phyloP scores from a whole-genome alignment of 2,329 filamentous ascomycete species.

The Ophiocordyceps unilateralis region DNA sequence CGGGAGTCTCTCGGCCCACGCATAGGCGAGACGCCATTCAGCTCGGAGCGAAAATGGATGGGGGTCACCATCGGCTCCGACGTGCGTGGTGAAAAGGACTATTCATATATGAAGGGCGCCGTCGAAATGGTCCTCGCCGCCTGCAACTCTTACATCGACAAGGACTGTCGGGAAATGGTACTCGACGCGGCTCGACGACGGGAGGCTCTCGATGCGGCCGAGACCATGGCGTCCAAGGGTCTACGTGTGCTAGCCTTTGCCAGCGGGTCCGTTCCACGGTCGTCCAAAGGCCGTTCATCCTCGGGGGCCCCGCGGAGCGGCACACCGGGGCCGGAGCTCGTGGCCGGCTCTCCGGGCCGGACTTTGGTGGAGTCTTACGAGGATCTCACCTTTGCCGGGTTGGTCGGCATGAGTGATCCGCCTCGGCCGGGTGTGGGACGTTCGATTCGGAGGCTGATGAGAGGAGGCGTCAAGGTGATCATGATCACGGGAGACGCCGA shows the following conservation, averaged over 20 bases:
- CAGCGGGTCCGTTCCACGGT: constrained; percentile 51
- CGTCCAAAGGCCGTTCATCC: constrained; percentile 21
- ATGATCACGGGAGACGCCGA: constrained; percentile 99
- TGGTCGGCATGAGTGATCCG: constrained; percentile 96
- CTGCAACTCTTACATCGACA: constrained; percentile 81
- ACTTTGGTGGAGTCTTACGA: constrained; percentile 56
- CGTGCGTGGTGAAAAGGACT: constrained; percentile 47
- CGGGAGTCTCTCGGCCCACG: constrained; percentile 72
- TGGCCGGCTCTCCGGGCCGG: constrained; percentile 24
- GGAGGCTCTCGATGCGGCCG: constrained; percentile 62
- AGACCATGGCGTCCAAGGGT: constrained; percentile 75
- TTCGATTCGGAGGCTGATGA: constrained; percentile 78
- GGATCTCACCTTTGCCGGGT: constrained; percentile 72
- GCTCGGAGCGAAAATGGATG: constrained; percentile 98
- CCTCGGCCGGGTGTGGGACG: constrained; percentile 78
- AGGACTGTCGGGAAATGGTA: constrained; percentile 71
- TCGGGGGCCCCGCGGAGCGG: constrained; percentile 26
- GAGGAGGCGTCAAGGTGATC: constrained; percentile 88
- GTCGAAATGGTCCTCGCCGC: constrained; percentile 71
- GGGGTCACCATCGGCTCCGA: constrained; percentile 66
- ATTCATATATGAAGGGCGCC: constrained; percentile 90
- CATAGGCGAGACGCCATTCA: constrained; percentile 79
- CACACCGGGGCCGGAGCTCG: constrained; percentile 27
- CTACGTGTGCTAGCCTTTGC: constrained; percentile 86
- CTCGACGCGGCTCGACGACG: constrained; percentile 61